A percentile compares a stretch with the other conserved stretches of the same genome.
Evolutionary conservation across 1,284 basidiomycete species (phyloP).

Genomic region (Flammula alnicola): DNA sequence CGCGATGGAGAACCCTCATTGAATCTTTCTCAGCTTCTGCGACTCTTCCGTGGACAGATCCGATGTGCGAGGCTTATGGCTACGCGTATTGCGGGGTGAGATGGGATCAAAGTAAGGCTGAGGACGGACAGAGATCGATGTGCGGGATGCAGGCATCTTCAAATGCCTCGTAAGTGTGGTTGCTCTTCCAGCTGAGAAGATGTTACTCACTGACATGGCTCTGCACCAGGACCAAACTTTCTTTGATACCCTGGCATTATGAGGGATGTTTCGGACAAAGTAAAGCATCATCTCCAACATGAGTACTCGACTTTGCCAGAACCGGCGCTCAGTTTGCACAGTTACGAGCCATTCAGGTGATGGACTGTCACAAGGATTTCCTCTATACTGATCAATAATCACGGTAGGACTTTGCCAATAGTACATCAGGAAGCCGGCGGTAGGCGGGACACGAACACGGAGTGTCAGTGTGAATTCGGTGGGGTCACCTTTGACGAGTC

Average conservation of each 20-base stretch:
- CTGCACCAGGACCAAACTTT: neutral
- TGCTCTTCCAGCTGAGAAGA: neutral
- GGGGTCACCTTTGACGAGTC: slow-evolving; percentile 1
- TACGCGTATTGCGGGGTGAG: slow-evolving; percentile 3
- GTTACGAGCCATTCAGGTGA: slow-evolving; percentile 11
- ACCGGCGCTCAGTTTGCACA: slow-evolving; percentile 6
- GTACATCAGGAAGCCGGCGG: slow-evolving; percentile 4
- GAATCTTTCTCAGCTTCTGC: slow-evolving; percentile 2
- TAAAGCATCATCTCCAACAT: slow-evolving; percentile 10
- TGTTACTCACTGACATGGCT: neutral
- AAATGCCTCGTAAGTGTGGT: neutral
- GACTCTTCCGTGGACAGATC: slow-evolving; percentile 7
- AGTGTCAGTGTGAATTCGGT: slow-evolving; percentile 8
- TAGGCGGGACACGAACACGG: slow-evolving; percentile 7
- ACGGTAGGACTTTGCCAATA: slow-evolving; percentile 9
- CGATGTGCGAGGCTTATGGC: slow-evolving; percentile 6
- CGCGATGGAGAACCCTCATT: slow-evolving; percentile 1
- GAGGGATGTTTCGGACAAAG: slow-evolving; percentile 2
- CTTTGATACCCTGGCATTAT: neutral
- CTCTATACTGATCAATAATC: slow-evolving; percentile 2
- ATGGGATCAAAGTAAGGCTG: slow-evolving; percentile 6
- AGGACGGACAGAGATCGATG: neutral
- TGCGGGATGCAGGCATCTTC: neutral
- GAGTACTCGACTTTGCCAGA: slow-evolving; percentile 9
- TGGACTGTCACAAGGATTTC: neutral